phyloP scores from a whole-genome alignment of 495 filamentous ascomycete genomes.

The Hyphodiscus hymeniophilus region DNA sequence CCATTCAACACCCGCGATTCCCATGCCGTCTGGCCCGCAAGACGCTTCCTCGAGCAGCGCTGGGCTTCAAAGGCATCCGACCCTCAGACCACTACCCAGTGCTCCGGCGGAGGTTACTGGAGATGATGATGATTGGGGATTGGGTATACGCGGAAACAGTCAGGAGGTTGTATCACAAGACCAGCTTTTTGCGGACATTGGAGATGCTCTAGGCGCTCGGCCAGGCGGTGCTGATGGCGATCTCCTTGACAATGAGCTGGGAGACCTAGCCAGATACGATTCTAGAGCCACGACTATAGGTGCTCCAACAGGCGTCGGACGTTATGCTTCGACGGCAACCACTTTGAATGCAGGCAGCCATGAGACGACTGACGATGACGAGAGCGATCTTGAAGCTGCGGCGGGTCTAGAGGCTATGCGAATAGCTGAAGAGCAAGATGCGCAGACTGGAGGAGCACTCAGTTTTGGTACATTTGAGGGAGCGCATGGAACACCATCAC shows the following conservation, averaged over 20 bases:
- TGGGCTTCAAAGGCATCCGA: constrained; percentile 41
- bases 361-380: constrained; percentile 33
- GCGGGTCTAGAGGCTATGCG: constrained; percentile 78
- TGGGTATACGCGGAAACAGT: constrained; percentile 25
- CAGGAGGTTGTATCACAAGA: constrained; percentile 37
- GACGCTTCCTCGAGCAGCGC: constrained; percentile 22
- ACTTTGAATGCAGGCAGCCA: constrained; percentile 34
- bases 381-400: constrained; percentile 86
- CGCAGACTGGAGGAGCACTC: constrained; percentile 39
- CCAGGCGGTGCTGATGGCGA: constrained; percentile 29
- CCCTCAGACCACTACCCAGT: constrained; percentile 44
- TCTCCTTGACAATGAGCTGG: constrained; percentile 33
- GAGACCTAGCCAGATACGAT: constrained; percentile 35
- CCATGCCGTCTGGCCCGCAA: constrained; percentile 26
- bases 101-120: constrained; percentile 36
- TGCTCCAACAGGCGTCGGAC: constrained; percentile 19
- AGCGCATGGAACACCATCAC: background rate
- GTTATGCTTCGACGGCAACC: constrained; percentile 40
- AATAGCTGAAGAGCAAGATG: constrained; percentile 77
- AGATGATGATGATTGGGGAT: constrained; percentile 33
- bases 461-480: constrained; percentile 12
- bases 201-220: constrained; percentile 26
- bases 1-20: constrained; percentile 6
- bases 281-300: constrained; percentile 40
- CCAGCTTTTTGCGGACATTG: constrained; percentile 45